Evolutionary conservation across 2,329 filamentous ascomycete species (phyloP).

Genomic region (Leptographium flavum): DNA sequence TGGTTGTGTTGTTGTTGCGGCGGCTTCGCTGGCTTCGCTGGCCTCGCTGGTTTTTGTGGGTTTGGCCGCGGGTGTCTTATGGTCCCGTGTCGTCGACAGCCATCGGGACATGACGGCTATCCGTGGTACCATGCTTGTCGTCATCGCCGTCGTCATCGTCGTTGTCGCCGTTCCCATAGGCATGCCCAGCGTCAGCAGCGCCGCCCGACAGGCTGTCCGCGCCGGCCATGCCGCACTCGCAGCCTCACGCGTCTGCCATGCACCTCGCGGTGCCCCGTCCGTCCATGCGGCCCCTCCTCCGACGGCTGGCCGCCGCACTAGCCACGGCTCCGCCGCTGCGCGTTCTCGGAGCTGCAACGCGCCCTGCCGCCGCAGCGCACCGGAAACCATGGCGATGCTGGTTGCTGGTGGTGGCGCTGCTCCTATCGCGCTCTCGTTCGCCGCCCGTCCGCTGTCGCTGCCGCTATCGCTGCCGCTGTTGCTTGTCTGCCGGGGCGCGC

Average conservation of each 20-base stretch:
- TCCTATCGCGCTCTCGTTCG: too few species aligned
- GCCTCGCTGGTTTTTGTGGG: too few species aligned
- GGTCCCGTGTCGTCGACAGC: not conserved
- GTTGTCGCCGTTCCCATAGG: not conserved
- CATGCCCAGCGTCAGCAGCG: not conserved
- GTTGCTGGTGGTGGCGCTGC: not conserved
- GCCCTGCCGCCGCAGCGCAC: constrained; percentile 9
- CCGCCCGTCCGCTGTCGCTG: too few species aligned
- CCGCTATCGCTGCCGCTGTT: not conserved
- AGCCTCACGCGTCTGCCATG: too few species aligned
- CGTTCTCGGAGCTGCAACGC: constrained; percentile 9
- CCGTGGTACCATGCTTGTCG: not conserved
- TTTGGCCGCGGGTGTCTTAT: not conserved
- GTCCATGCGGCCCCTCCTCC: not conserved
- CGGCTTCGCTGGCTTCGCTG: constrained; percentile 13
- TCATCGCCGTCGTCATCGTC: not conserved
- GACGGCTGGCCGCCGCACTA: not conserved
- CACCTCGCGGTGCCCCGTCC: too few species aligned
- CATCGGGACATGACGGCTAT: too few species aligned
- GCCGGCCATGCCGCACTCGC: too few species aligned
- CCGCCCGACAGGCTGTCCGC: not conserved
- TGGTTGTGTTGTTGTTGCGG: constrained; percentile 15
- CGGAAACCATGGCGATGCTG: constrained; percentile 8
- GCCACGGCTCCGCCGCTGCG: not conserved
- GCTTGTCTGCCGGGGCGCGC: too few species aligned